phyloP scores from a whole-genome alignment of 2,329 filamentous ascomycete species.

The Nothophoma quercina region DNA sequence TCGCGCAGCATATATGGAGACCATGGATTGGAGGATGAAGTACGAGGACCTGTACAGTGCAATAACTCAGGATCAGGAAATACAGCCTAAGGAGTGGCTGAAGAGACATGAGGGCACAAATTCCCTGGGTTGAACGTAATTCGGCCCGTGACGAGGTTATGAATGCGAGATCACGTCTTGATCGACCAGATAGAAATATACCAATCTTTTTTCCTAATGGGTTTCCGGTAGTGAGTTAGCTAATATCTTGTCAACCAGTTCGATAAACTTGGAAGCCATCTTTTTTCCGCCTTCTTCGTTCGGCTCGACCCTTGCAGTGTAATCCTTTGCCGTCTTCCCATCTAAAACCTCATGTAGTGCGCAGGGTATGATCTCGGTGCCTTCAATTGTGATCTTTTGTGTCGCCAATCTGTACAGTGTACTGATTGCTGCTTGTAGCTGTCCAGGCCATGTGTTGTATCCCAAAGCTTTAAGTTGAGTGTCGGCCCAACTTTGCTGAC shows the following conservation, averaged over 20 bases:
- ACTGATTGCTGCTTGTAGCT: conserved; percentile 44
- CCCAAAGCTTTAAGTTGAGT: conserved; percentile 38
- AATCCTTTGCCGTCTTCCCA: conserved; percentile 39
- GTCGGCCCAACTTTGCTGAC: conserved; percentile 46
- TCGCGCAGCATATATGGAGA: neutral
- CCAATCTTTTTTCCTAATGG: neutral
- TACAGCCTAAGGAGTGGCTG: neutral
- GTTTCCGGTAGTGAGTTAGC: neutral
- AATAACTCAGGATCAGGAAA: neutral
- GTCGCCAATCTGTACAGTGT: conserved; percentile 45
- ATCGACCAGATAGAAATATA: too few relatives aligned
- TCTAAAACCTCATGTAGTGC: conserved; percentile 44
- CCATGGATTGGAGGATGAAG: conserved; percentile 11
- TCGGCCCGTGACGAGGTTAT: too few relatives aligned
- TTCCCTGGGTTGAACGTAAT: neutral
- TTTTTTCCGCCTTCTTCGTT: conserved; percentile 43
- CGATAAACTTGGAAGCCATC: conserved; percentile 41
- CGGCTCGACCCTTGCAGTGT: conserved; percentile 48
- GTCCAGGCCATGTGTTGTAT: conserved; percentile 39
- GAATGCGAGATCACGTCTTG: neutral
- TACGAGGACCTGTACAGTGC: conserved; percentile 15
- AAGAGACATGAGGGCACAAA: neutral
- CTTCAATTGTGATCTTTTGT: conserved; percentile 33
- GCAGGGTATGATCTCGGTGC: conserved; percentile 43
- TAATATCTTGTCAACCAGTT: conserved; percentile 19